These are phyloP conservation scores for Cylindrotheca fusiformis DNA, from an alignment of 108 stramenopile species.

Conservation along the genomic window DNA sequence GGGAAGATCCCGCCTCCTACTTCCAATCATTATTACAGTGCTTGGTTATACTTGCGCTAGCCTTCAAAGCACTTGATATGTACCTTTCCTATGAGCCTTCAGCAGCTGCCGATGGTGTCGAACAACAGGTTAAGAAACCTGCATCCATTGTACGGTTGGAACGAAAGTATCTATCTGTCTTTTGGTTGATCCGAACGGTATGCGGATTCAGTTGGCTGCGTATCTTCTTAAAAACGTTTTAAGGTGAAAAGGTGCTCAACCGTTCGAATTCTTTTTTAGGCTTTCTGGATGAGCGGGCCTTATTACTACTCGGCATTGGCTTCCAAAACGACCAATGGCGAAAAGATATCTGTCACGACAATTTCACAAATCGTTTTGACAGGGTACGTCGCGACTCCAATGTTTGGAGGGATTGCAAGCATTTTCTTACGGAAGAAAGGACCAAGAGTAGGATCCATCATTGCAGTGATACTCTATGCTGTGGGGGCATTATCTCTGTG, in stretches of 20 bases:
- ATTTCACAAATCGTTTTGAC: slow-evolving; percentile 75
- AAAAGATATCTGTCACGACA: slow-evolving; percentile 21
- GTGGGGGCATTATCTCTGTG: slow-evolving; percentile 58
- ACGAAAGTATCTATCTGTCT: slow-evolving; percentile 71
- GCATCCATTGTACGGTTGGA: slow-evolving; percentile 14
- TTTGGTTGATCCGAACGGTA: slow-evolving; percentile 77
- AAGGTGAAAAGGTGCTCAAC: no score
- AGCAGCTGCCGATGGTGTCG: background rate
- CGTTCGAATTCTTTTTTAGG: no score
- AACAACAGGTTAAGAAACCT: background rate
- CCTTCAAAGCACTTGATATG: no score
- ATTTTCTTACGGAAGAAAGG: slow-evolving; percentile 58
- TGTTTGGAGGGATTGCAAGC: slow-evolving; percentile 73
- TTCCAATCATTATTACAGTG: background rate
- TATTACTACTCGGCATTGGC: slow-evolving; percentile 91
- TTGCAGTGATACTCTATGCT: slow-evolving; percentile 54
- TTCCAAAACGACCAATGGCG: slow-evolving; percentile 57
- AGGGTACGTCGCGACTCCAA: slow-evolving; percentile 74
- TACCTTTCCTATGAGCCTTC: no score
- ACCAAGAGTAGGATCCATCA: slow-evolving; percentile 60
- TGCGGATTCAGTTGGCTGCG: no score
- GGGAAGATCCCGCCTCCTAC: background rate
- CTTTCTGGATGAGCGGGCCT: slow-evolving; percentile 94
- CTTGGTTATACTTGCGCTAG: no score
- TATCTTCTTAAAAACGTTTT: no score